Evolutionary conservation across 768 basidiomycete genomes (phyloP).

Genomic region (Xanthoconium purpureum): DNA sequence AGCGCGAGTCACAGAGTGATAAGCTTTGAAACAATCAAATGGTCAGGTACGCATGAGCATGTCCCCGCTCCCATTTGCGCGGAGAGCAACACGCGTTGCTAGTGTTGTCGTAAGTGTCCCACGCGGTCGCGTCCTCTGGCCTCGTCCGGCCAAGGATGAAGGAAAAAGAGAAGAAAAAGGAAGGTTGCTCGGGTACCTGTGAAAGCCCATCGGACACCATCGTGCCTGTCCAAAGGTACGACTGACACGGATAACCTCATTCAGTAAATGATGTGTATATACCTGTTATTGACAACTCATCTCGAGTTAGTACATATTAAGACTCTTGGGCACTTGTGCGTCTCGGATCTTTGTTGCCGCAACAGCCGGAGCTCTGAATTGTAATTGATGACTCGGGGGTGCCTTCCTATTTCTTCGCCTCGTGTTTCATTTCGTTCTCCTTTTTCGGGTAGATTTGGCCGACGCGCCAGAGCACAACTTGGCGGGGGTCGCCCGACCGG

Average conservation of each 20-base stretch:
- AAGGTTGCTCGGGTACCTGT: not conserved
- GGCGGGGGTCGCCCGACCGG: not conserved
- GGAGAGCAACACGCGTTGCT: not conserved
- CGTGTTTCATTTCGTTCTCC: not conserved
- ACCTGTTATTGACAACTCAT: not conserved
- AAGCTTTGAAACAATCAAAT: not conserved
- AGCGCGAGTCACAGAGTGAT: not conserved
- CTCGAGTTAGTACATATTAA: not conserved
- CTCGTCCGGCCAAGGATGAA: not conserved
- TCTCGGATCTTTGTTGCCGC: not conserved
- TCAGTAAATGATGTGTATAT: not conserved
- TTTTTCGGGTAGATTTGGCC: not conserved
- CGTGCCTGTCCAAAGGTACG: slow-evolving; percentile 1
- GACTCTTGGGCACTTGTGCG: not conserved
- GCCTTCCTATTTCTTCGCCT: not conserved
- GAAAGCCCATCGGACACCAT: not conserved
- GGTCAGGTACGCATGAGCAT: not conserved
- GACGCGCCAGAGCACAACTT: not conserved
- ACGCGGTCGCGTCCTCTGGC: not conserved
- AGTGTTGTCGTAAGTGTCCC: not conserved
- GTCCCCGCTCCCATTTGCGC: not conserved
- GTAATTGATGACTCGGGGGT: not conserved
- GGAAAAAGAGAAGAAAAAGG: not conserved
- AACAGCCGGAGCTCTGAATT: not conserved
- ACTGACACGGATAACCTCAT: not conserved